Percentiles rank a stretch among this genome's conserved stretches.
Evolutionary conservation across 2,329 filamentous ascomycete species (phyloP).

Genomic region (Claviceps arundinis): DNA sequence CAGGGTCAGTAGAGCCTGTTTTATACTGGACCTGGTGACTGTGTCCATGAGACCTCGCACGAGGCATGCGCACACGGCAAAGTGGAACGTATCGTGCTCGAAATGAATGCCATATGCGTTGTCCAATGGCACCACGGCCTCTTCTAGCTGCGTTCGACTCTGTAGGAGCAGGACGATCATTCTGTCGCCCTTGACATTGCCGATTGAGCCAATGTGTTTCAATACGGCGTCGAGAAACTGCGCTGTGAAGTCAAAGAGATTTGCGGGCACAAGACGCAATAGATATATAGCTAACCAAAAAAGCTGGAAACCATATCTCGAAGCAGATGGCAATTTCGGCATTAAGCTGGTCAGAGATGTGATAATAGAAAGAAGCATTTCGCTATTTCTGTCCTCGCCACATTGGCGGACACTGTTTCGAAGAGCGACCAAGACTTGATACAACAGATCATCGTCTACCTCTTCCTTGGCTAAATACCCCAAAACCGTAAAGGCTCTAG

Average conservation of each 20-base stretch:
- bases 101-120: conserved; percentile 55
- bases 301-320: conserved; percentile 53
- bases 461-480: conserved; percentile 58
- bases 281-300: conserved; percentile 60
- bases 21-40: conserved; percentile 42
- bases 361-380: conserved; percentile 57
- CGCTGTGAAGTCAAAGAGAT: conserved; percentile 52
- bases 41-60: conserved; percentile 51
- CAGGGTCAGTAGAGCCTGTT: conserved; percentile 47
- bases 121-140: conserved; percentile 48
- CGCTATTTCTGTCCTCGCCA: conserved; percentile 48
- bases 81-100: conserved; percentile 50
- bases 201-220: conserved; percentile 48
- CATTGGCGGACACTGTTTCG: conserved; percentile 52
- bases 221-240: conserved; percentile 52
- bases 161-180: conserved; percentile 49
- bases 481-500: conserved; percentile 57
- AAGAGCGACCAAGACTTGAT: conserved; percentile 56
- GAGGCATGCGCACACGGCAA: conserved; percentile 51
- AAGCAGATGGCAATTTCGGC: conserved; percentile 51
- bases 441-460: conserved; percentile 57
- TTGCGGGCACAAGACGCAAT: conserved; percentile 47
- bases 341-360: conserved; percentile 59
- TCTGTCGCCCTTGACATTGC: conserved; percentile 43
- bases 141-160: conserved; percentile 45